A percentile compares a stretch with the other conserved stretches of the same genome.
These are phyloP conservation scores for Mycena pura DNA, from an alignment of 768 basidiomycete genomes.

Conservation along the genomic window DNA sequence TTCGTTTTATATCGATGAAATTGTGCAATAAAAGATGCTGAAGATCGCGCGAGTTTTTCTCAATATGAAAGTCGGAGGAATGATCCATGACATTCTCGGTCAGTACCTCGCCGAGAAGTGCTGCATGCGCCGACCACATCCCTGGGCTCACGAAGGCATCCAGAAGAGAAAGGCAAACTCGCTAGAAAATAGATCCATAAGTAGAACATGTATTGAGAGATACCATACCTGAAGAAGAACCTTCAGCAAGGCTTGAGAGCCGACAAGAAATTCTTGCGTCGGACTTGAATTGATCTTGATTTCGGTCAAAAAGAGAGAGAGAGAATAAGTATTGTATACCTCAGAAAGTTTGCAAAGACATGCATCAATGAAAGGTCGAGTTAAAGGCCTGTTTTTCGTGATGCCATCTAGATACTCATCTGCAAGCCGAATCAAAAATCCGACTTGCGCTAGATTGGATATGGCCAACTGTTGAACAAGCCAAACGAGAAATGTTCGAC, in stretches of 20 bases:
- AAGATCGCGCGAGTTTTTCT: constrained; percentile 50
- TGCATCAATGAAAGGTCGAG: constrained; percentile 74
- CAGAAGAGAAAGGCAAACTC: constrained; percentile 71
- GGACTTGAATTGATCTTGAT: constrained; percentile 61
- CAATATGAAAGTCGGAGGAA: constrained; percentile 41
- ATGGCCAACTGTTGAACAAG: constrained; percentile 77
- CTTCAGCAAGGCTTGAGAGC: constrained; percentile 59
- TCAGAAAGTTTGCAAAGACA: constrained; percentile 72
- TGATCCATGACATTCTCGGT: constrained; percentile 44
- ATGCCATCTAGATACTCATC: constrained; percentile 84
- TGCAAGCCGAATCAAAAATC: constrained; percentile 74
- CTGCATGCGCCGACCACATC: constrained; percentile 64
- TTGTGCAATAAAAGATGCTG: constrained; percentile 60
- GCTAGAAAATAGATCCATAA: constrained; percentile 44
- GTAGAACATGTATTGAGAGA: background rate
- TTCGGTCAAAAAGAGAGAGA: background rate
- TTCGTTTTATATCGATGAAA: constrained; percentile 70
- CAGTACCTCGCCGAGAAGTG: constrained; percentile 55
- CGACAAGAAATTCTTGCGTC: constrained; percentile 60
- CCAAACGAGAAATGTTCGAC: constrained; percentile 78
- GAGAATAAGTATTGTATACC: constrained; percentile 41
- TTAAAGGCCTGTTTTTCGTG: constrained; percentile 67
- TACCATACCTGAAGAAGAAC: constrained; percentile 64
- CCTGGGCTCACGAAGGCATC: constrained; percentile 79
- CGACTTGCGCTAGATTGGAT: constrained; percentile 83